A percentile compares a stretch with the other conserved stretches of the same genome.
phyloP scores from a whole-genome alignment of 2,329 filamentous ascomycete species.

The Zymoseptoria ardabiliae region DNA sequence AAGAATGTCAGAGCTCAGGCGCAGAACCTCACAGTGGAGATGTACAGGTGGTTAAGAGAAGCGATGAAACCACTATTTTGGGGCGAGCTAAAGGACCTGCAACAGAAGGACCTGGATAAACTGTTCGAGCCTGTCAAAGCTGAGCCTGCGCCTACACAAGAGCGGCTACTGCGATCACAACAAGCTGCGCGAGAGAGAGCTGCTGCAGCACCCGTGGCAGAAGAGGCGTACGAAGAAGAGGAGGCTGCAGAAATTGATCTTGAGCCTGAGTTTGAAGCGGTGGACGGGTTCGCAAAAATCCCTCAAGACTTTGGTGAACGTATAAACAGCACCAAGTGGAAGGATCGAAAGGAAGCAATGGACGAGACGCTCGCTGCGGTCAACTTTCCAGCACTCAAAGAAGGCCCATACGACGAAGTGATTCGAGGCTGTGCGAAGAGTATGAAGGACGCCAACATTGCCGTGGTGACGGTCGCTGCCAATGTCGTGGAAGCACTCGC shows the following conservation, averaged over 20 bases:
- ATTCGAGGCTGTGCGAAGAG: constrained; percentile 79
- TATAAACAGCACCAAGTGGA: constrained; percentile 90
- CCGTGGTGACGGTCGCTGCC: constrained; percentile 85
- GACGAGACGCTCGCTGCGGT: constrained; percentile 70
- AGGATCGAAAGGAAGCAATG: constrained; percentile 89
- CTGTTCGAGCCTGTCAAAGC: constrained; percentile 90
- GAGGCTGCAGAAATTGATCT: constrained; percentile 66
- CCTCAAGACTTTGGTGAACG: constrained; percentile 76
- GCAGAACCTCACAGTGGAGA: constrained; percentile 81
- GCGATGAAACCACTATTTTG: constrained; percentile 99
- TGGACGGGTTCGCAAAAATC: constrained; percentile 76
- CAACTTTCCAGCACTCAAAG: constrained; percentile 86
- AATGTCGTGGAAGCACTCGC: constrained; percentile 87
- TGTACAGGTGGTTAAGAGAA: constrained; percentile 94
- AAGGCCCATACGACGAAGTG: constrained; percentile 79
- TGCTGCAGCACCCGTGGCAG: constrained; percentile 27
- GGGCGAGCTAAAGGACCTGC: constrained; percentile 88
- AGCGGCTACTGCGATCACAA: constrained; percentile 78
- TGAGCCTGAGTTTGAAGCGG: constrained; percentile 61
- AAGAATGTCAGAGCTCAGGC: constrained; percentile 96
- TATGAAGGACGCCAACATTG: constrained; percentile 98
- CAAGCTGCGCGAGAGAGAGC: constrained; percentile 70
- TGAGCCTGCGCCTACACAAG: constrained; percentile 80
- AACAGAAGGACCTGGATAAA: constrained; percentile 88
- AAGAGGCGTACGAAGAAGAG: constrained; percentile 29